Conservation (phyloP, 331 rosid genomes). For the Acacia pycnantha region DNA sequence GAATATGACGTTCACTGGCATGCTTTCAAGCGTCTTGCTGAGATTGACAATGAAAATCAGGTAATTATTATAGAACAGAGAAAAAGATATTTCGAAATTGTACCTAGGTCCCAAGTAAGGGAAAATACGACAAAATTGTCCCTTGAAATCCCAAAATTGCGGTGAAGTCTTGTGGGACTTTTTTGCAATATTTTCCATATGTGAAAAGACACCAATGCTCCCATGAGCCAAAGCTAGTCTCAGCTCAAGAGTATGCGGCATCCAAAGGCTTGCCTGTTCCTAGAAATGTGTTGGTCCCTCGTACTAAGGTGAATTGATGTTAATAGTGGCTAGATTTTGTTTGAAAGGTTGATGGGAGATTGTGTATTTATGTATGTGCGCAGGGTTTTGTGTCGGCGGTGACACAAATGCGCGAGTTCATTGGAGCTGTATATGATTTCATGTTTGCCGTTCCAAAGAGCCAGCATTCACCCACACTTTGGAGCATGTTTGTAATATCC, state of each 20-base stretch:
- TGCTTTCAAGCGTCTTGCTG: too few relatives aligned
- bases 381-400: slow-evolving; percentile 89
- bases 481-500: slow-evolving; percentile 62
- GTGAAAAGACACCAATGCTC: too few relatives aligned
- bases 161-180: too few relatives aligned
- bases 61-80: too few relatives aligned
- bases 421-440: slow-evolving; percentile 81
- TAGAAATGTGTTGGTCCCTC: slow-evolving; percentile 80
- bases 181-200: too few relatives aligned
- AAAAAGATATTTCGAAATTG: too few relatives aligned
- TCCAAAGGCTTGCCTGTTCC: slow-evolving; percentile 77
- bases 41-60: too few relatives aligned
- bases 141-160: too few relatives aligned
- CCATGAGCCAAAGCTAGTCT: too few relatives aligned
- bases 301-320: slow-evolving; percentile 64
- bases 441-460: slow-evolving; percentile 56
- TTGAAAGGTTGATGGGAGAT: neutral
- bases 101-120: too few relatives aligned
- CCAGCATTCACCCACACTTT: slow-evolving; percentile 65
- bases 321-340: neutral
- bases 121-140: too few relatives aligned
- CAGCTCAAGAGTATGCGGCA: slow-evolving; percentile 73
- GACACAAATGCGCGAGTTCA: slow-evolving; percentile 44
- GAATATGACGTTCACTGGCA: too few relatives aligned
- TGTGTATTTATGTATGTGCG: neutral